phyloP scores from a whole-genome alignment of 2,329 filamentous ascomycete species.

The Incumbomyces lentus region DNA sequence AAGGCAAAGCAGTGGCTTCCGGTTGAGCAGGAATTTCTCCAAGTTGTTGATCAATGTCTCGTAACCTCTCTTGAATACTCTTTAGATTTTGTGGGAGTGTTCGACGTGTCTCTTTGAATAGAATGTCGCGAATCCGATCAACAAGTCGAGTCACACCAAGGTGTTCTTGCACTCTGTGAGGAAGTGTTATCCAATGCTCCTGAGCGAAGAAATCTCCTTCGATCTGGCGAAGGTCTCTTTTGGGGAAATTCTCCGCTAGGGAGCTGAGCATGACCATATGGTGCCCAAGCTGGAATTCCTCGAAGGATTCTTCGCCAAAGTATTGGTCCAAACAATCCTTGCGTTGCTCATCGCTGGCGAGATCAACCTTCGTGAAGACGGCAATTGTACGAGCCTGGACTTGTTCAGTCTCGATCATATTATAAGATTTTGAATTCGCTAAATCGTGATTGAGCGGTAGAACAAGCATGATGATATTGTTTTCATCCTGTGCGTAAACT shows the following conservation, averaged over 20 bases:
- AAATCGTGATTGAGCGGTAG: constrained; percentile 70
- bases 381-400: constrained; percentile 56
- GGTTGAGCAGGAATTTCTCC: constrained; percentile 2
- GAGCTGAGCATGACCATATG: constrained; percentile 6
- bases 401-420: constrained; percentile 47
- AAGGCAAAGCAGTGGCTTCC: constrained; percentile 1
- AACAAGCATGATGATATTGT: constrained; percentile 67
- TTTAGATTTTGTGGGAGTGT: constrained; percentile 2
- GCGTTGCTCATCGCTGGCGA: constrained; percentile 46
- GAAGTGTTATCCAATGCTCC: background rate
- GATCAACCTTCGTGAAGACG: constrained; percentile 77
- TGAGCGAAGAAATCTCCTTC: constrained; percentile 2
- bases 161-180: background rate
- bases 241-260: too few species aligned
- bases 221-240: too few species aligned
- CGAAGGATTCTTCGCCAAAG: constrained; percentile 36
- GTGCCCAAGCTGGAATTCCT: constrained; percentile 3
- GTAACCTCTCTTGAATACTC: background rate
- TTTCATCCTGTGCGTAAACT: constrained; percentile 57
- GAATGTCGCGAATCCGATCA: background rate
- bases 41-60: background rate
- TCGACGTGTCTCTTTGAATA: constrained; percentile 4
- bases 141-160: constrained; percentile 1
- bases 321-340: constrained; percentile 57
- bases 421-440: constrained; percentile 61